Evolutionary conservation across 768 basidiomycete species (phyloP).

Genomic region (Tubosaeta sp.): DNA sequence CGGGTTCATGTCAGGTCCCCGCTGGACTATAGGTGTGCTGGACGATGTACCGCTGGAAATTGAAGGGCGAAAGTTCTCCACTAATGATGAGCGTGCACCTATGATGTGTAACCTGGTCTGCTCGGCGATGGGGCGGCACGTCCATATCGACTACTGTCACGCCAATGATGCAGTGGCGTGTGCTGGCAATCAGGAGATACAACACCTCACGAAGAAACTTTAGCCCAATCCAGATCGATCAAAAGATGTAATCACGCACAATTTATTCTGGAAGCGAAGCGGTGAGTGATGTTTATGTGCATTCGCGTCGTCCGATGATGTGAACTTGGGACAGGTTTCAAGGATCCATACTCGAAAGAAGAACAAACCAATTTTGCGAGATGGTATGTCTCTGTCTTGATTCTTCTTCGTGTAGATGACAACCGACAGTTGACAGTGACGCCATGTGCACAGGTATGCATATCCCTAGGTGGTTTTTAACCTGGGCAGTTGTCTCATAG

Average conservation of each 20-base stretch:
- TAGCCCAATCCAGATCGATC: conserved; percentile 40
- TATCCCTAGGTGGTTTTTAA: background rate
- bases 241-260: conserved; percentile 55
- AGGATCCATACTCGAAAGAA: conserved; percentile 42
- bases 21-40: conserved; percentile 34
- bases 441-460: conserved; percentile 48
- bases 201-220: no score
- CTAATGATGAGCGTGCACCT: conserved; percentile 54
- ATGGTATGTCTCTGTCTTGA: conserved; percentile 36
- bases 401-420: background rate
- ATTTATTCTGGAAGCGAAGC: conserved; percentile 53
- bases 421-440: conserved; percentile 32
- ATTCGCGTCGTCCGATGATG: background rate
- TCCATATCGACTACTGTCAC: no score
- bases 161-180: conserved; percentile 12
- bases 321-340: conserved; percentile 41
- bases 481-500: background rate
- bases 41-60: conserved; percentile 49
- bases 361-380: no score
- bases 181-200: no score
- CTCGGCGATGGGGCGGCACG: no score
- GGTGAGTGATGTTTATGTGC: conserved; percentile 31
- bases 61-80: conserved; percentile 50
- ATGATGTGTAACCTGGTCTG: conserved; percentile 38
- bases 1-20: conserved; percentile 53